phyloP scores from a whole-genome alignment of 164 flowering plant genomes.

The Buxus sempervirens region DNA sequence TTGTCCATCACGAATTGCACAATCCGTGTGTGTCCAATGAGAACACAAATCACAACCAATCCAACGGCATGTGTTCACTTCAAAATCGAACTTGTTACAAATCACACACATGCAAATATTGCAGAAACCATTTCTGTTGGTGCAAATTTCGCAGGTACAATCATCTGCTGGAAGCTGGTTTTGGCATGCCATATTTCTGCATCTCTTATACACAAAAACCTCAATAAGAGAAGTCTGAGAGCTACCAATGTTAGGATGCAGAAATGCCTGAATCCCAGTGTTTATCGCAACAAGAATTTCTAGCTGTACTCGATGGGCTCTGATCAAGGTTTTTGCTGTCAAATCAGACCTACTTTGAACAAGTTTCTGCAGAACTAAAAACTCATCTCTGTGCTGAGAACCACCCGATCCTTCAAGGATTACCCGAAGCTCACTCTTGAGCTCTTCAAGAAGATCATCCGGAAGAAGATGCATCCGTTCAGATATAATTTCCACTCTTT shows the following conservation, averaged over 20 bases:
- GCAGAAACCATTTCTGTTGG: conserved; percentile 85
- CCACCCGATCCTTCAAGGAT: conserved; percentile 89
- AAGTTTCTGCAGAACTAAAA: conserved; percentile 66
- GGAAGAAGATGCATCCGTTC: conserved; percentile 69
- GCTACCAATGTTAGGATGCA: conserved; percentile 84
- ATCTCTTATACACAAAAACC: conserved; percentile 81
- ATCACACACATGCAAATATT: conserved; percentile 97
- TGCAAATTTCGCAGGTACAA: conserved; percentile 80
- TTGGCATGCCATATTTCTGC: conserved; percentile 93
- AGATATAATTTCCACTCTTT: conserved; percentile 66
- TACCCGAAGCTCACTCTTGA: conserved; percentile 65
- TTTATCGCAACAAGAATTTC: conserved; percentile 89
- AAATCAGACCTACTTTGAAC: conserved; percentile 73
- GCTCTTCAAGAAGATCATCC: conserved; percentile 67
- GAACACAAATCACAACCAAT: conserved; percentile 94
- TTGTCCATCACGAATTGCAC: conserved; percentile 85
- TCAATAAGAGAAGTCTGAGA: conserved; percentile 86
- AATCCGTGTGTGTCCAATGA: conserved; percentile 98
- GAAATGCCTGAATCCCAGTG: conserved; percentile 89
- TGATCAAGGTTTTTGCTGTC: conserved; percentile 55
- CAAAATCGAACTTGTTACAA: conserved; percentile 94
- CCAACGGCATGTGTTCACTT: conserved; percentile 98
- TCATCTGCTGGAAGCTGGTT: conserved; percentile 90
- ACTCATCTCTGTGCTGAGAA: conserved; percentile 79
- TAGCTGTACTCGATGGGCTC: conserved; percentile 82